Percentiles rank a stretch among this genome's conserved stretches.
These are phyloP conservation scores for Kondoa malvinella DNA, from an alignment of 768 basidiomycete species.

Conservation along the genomic window DNA sequence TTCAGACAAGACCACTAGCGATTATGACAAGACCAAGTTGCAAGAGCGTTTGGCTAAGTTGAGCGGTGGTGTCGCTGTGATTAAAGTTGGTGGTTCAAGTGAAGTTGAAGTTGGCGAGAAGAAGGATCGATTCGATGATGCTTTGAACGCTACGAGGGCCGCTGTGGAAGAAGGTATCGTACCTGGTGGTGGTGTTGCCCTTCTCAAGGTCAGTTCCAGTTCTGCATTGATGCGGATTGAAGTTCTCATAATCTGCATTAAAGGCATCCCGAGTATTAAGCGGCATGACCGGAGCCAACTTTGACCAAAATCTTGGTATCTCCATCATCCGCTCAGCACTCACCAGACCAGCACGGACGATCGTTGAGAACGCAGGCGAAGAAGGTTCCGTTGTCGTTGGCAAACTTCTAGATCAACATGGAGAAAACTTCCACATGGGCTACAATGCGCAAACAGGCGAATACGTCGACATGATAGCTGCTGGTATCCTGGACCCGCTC, in stretches of 20 bases:
- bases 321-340: conserved; percentile 77
- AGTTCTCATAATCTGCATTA: conserved; percentile 10
- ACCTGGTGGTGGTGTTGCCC: conserved; percentile 85
- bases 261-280: conserved; percentile 63
- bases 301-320: conserved; percentile 92
- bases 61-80: conserved; percentile 89
- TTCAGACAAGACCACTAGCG: conserved; percentile 64
- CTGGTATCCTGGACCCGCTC: conserved; percentile 66
- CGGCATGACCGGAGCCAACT: conserved; percentile 66
- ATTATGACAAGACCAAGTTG: conserved; percentile 85
- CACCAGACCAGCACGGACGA: conserved; percentile 61
- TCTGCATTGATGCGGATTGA: background rate
- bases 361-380: conserved; percentile 84
- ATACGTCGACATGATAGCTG: conserved; percentile 84
- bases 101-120: conserved; percentile 98
- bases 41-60: conserved; percentile 96
- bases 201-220: conserved; percentile 37
- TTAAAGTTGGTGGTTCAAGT: conserved; percentile 81
- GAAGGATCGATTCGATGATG: conserved; percentile 76
- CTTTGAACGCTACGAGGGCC: conserved; percentile 91
- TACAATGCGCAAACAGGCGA: conserved; percentile 85
- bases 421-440: conserved; percentile 58
- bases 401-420: conserved; percentile 54
- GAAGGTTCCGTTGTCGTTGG: conserved; percentile 87
- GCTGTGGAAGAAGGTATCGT: conserved; percentile 98